Base-by-base conservation (phyloP, 768 basidiomycete genomes). In the Mycena rosella region DNA sequence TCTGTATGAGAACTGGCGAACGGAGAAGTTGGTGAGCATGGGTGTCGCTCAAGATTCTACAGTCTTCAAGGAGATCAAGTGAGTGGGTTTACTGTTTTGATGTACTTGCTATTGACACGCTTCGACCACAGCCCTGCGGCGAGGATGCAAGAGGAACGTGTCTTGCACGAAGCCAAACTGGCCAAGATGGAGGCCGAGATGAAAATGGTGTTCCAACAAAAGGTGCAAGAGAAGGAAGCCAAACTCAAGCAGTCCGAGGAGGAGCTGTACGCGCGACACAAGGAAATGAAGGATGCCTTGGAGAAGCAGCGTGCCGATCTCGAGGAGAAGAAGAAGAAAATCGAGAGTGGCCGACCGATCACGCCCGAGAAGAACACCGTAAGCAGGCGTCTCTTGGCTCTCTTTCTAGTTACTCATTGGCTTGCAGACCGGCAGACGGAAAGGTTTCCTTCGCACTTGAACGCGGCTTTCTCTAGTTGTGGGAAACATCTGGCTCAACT, bases 161-260 rank as follows among this genome's bases (percentile, higher is more conserved):
- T 95, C 58, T 80, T 98, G 76, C 97, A 99, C 82, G 97, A 99
- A 82, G 93, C 94, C 73, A 99, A 99, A 80, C 89, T 99, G 60
- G 89, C 95, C 62, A 99, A 99, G 90, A 98, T 98, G 92, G 98
- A 99, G 84, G 94, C 96, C 62, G 98, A 99, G 87, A 99, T 99
- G 98, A 99, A 98, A 90, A 96, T 97, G 95, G 98, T 99, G 74
- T 99, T 99, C 96, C 96, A 96, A 78, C 98, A 99, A 82, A 99
- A 99, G 81, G 98, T 99, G 61, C 95, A 96, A 79, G 98, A 99
- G 80, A 99, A 99, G 86, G 98, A 99, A 79, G 89, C 95, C 71
- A 99, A 99, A 82, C 87, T 99, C 78, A 98, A 98, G 85, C 98
- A 99, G 81, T 95, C 93, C 59, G 98, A 99, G 82, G 98, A 99